Evolutionary conservation across 305 asterid species (phyloP), one percentile per base, ranked within the genome.

Genomic region (Vinca major): DNA sequence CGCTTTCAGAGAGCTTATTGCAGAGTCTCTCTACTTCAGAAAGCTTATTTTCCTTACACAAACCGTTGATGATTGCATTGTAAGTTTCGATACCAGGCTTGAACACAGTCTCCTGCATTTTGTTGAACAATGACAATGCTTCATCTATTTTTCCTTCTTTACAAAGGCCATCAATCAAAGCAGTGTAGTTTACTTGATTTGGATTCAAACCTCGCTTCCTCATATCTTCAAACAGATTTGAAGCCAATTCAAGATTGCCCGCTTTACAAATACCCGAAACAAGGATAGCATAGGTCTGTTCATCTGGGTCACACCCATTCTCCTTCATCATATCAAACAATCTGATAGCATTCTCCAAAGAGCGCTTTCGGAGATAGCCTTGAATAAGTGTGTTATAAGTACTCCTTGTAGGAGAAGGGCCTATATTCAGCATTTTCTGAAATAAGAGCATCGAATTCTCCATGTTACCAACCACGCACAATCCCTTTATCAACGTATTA

Each of bases 291-390:
- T 86, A 92, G 4, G 98, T 86, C 82, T 82, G 79, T 55, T 83
- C 89, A 83, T 90, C 95, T 2, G 97, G 96, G 65, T 82, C 73
- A 71, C 86, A 86, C 64, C 89, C 92, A 78, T 79, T 86, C 66
- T 73, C 89, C 82, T 79, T 86, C 98, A 92, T 90, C 84, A 88
- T 73, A 79, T 88, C 90, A 83, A 92, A 73, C 82, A 92, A 75
- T 77, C 97, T 85, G 85, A 75, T 69, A 65, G 95, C 95, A 79
- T 92, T 89, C 44, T 80, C 84, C 58, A 88, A 78, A 76, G 76
- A 64, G 19, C 88, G 89, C 52, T 49, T 43, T 61, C 79, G 80
- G 48, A 78, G 72, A 75, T 88, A 88, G 41, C 95, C 95, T 63
- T 83, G 78, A 72, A 92, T 87, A 68, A 92, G 87, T 6, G 86